A percentile compares a stretch with the other conserved stretches of the same genome.
Conservation (phyloP, 331 rosid genomes). For the Pyracantha coccinea region DNA sequence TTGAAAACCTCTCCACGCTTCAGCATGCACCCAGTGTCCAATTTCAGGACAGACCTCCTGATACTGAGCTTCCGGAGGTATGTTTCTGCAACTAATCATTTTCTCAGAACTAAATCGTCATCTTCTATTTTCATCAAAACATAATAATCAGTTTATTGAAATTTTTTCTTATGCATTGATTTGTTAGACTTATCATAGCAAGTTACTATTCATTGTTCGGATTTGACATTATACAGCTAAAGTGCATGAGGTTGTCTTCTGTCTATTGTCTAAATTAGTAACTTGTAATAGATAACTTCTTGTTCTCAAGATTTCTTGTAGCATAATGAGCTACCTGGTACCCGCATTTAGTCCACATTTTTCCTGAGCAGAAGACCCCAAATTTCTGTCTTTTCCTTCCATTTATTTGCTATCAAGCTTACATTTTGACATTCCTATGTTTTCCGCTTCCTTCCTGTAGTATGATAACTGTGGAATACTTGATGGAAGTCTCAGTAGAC, state of each 20-base stretch:
- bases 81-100: conserved; percentile 1
- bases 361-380: neutral
- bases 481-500: neutral
- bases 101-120: neutral
- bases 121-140: neutral
- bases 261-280: neutral
- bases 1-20: conserved; percentile 75
- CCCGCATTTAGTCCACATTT: neutral
- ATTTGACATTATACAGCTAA: neutral
- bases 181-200: neutral
- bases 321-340: neutral
- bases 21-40: conserved; percentile 95
- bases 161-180: neutral
- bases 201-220: neutral
- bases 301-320: neutral
- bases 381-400: neutral
- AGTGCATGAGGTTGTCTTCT: neutral
- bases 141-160: neutral
- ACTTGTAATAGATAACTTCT: neutral
- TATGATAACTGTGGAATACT: neutral
- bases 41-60: conserved; percentile 90
- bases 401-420: neutral
- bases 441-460: neutral
- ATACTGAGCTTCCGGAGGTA: conserved; percentile 82
- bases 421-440: neutral